Percentiles rank a stretch among this genome's conserved stretches.
phyloP scores from a whole-genome alignment of 805 yeast species.

The Starmerella gropengiesseri region DNA sequence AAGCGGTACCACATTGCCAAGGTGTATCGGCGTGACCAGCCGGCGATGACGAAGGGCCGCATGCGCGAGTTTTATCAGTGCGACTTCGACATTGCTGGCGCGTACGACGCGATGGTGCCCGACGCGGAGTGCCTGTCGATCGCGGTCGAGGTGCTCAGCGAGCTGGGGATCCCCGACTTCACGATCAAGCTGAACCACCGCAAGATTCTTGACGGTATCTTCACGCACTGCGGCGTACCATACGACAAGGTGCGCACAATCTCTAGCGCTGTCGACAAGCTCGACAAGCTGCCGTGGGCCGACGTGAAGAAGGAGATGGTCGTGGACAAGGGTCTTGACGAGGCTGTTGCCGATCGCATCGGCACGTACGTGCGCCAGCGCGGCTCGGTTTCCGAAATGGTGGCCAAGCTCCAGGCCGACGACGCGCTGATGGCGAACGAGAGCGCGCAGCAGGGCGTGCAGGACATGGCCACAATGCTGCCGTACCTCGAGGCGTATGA shows the following conservation, averaged over 20 bases:
- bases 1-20: slow-evolving; percentile 96
- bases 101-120: slow-evolving; percentile 87
- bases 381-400: slow-evolving; percentile 42
- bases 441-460: slow-evolving; percentile 68
- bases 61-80: slow-evolving; percentile 99
- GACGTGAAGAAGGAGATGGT: slow-evolving; percentile 86
- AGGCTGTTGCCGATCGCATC: slow-evolving; percentile 83
- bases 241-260: slow-evolving; percentile 89
- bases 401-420: slow-evolving; percentile 45
- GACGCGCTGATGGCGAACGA: slow-evolving; percentile 49
- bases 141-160: slow-evolving; percentile 71
- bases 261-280: slow-evolving; percentile 91
- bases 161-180: slow-evolving; percentile 77
- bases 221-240: slow-evolving; percentile 86
- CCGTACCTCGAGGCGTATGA: slow-evolving; percentile 75
- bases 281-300: slow-evolving; percentile 93
- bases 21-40: slow-evolving; percentile 98
- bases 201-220: slow-evolving; percentile 90
- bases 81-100: slow-evolving; percentile 95
- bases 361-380: slow-evolving; percentile 81
- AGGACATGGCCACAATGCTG: slow-evolving; percentile 65
- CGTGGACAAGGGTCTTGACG: slow-evolving; percentile 80
- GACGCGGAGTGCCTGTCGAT: slow-evolving; percentile 83
- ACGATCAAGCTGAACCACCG: slow-evolving; percentile 91
- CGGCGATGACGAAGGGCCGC: slow-evolving; percentile 99